Evolutionary conservation across 2,329 filamentous ascomycete species (phyloP), one percentile per base, ranked within the genome.

Genomic region (Colletotrichum scovillei): DNA sequence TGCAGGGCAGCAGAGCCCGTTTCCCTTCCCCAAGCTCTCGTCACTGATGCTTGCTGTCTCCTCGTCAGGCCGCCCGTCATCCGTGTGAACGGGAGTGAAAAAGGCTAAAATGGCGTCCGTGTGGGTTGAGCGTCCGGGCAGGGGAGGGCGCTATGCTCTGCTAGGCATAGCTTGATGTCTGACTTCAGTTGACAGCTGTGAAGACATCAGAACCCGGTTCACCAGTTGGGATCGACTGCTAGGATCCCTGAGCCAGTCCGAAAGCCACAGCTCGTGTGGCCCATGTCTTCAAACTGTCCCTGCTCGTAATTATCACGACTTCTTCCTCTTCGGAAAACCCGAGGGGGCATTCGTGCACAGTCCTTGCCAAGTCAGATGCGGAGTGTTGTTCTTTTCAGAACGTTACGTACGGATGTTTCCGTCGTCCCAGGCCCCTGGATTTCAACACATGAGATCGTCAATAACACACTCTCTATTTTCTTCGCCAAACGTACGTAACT

Each of bases 91-190:
- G 66, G 66, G 59, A 59, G 64, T 69, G 57, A 28, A 58, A 72
- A 68, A 72, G 65, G 66, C 66, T 73, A 73, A 73, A 69, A 35
- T 64, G 66, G 66, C 66, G 66, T 73, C 46, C 66, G 55, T 60
- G 66, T 72, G 69, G 64, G 49, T 53, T 63, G 52, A 64, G 22
- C n/a, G 42, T 53, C 56, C 57, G 35, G 30, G 53, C 30, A 46
- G 53, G 35, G 35, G 22, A 53, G 53, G 14, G 46, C 59, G 59
- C 70, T 73, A 70, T 19, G 59, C 70, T 73, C 53, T 64, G 59
- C 70, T 69, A 64, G 70, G 70, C 53, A 73, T 73, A 73, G 70
- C 53, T 69, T 24, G 32, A 55, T 9, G 24, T 56, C 53, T 32
- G 24, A 59, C 60, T 69, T 56, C 22, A 64, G 59, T 64, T 69